Conservation (phyloP, 495 filamentous ascomycete genomes). For the Aspergillus affinis region DNA sequence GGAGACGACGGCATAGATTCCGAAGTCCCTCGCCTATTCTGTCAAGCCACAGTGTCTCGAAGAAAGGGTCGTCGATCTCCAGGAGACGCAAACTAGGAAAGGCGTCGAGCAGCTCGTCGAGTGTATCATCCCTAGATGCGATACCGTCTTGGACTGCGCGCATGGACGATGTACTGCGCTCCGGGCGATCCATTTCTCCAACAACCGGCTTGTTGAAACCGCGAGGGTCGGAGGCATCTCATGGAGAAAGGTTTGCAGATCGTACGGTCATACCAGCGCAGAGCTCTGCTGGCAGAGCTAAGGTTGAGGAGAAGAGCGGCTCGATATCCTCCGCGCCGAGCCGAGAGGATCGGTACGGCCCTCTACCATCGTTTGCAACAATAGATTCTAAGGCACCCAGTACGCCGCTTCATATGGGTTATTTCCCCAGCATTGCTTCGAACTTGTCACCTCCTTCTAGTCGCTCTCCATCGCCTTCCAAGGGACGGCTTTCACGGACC, state of each 20-base stretch:
- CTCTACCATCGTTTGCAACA: conserved; percentile 47
- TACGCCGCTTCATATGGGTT: conserved; percentile 43
- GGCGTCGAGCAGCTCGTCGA: conserved; percentile 30
- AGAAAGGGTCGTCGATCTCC: conserved; percentile 18
- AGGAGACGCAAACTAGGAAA: conserved; percentile 27
- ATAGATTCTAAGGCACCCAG: conserved; percentile 48
- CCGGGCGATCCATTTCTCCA: conserved; percentile 13
- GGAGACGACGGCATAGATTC: conserved; percentile 33
- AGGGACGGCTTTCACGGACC: conserved; percentile 45
- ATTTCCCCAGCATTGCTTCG: conserved; percentile 57
- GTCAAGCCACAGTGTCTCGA: conserved; percentile 30
- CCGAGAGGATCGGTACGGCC: conserved; percentile 34
- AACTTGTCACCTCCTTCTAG: conserved; percentile 55
- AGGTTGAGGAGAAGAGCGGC: conserved; percentile 18
- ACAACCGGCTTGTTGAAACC: neutral
- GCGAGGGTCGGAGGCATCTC: neutral
- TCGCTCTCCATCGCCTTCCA: conserved; percentile 50
- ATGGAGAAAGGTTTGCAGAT: conserved; percentile 5
- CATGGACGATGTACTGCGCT: conserved; percentile 2
- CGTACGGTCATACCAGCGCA: conserved; percentile 7
- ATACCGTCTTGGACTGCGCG: conserved; percentile 10
- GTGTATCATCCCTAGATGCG: conserved; percentile 29
- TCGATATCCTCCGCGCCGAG: conserved; percentile 42
- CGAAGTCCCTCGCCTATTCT: conserved; percentile 26
- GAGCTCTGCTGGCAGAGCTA: conserved; percentile 4